A percentile compares a stretch with the other conserved stretches of the same genome.
phyloP scores from a whole-genome alignment of 805 yeast species.

The Cyberlindnera misumaiensis region DNA sequence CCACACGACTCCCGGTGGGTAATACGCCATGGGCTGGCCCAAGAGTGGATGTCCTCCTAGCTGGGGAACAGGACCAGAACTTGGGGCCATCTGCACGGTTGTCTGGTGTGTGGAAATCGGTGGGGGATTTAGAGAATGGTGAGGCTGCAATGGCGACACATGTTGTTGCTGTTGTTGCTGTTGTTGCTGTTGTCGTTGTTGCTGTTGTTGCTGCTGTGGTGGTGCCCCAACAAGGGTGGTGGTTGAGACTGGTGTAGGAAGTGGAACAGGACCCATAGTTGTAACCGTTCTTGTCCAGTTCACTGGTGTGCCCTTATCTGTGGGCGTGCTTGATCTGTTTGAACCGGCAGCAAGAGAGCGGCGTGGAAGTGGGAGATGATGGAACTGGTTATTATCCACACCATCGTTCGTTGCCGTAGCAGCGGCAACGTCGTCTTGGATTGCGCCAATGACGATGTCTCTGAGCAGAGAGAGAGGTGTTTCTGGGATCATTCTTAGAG shows the following conservation, averaged over 20 bases:
- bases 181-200: neutral
- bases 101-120: too few relatives aligned
- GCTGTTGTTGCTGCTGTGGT: neutral
- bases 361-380: constrained; percentile 22
- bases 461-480: constrained; percentile 34
- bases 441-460: constrained; percentile 21
- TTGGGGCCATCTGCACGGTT: neutral
- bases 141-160: neutral
- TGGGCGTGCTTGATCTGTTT: constrained; percentile 10
- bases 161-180: constrained; percentile 4
- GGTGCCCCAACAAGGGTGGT: neutral
- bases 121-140: too few relatives aligned
- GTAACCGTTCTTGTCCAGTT: neutral
- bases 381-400: constrained; percentile 17
- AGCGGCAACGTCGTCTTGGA: constrained; percentile 3
- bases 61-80: too few relatives aligned
- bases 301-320: constrained; percentile 3
- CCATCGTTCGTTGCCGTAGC: constrained; percentile 7
- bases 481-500: constrained; percentile 39
- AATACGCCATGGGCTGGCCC: constrained; percentile 4
- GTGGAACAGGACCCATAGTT: neutral
- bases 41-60: neutral
- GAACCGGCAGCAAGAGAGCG: constrained; percentile 12
- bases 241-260: neutral
- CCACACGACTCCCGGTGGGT: constrained; percentile 11